Evolutionary conservation across 83 land plant species (phyloP).

Genomic region (Isoetes engelmannii): DNA sequence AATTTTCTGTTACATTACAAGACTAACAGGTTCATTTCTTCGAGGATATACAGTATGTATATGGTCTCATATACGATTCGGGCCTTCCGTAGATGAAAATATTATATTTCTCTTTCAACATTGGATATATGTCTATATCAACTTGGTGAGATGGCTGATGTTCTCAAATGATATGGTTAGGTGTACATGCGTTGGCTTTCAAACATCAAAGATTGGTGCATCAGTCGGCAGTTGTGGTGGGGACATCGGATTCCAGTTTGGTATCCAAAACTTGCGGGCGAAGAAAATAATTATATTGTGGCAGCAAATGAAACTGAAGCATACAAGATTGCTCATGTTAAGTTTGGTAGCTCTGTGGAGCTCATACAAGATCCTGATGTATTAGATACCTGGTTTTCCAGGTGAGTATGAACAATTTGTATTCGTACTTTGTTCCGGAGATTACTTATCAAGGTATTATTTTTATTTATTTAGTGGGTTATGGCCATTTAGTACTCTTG

Average conservation of each 20-base stretch:
- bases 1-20: too few relatives aligned
- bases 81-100: too few relatives aligned
- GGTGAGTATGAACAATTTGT: slow-evolving; percentile 54
- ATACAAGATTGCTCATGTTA: slow-evolving; percentile 47
- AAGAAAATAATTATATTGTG: slow-evolving; percentile 74
- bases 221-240: slow-evolving; percentile 99
- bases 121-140: too few relatives aligned
- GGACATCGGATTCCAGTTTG: slow-evolving; percentile 99
- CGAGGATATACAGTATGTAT: too few relatives aligned
- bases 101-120: too few relatives aligned
- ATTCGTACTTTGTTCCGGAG: too few relatives aligned
- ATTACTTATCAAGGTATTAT: too few relatives aligned
- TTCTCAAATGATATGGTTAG: too few relatives aligned
- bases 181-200: slow-evolving; percentile 89
- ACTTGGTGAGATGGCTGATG: too few relatives aligned
- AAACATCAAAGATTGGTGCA: slow-evolving; percentile 98
- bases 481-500: slow-evolving; percentile 99
- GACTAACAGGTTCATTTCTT: too few relatives aligned
- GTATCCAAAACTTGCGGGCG: slow-evolving; percentile 64
- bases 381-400: slow-evolving; percentile 99
- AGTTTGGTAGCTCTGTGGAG: slow-evolving; percentile 62
- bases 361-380: slow-evolving; percentile 93
- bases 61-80: too few relatives aligned
- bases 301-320: slow-evolving; percentile 76
- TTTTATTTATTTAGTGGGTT: slow-evolving; percentile 52